Percentiles rank a stretch among this genome's conserved stretches.
phyloP scores from a whole-genome alignment of 257 asterid genomes.

The Solanum appendiculatum region DNA sequence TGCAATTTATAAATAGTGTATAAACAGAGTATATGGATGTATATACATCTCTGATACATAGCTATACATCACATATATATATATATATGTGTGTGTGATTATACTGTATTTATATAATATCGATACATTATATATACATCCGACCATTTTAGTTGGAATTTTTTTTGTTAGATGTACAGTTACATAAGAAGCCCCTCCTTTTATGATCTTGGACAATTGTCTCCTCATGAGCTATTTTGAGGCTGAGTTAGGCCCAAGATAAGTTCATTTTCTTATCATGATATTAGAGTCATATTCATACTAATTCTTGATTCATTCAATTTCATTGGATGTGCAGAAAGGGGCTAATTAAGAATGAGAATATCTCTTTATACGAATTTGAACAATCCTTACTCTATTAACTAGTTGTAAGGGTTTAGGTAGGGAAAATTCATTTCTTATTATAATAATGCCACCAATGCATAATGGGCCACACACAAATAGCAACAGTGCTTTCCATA shows the following conservation, averaged over 20 bases:
- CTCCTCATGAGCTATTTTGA: neutral
- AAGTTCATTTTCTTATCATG: neutral
- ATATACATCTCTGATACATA: neutral
- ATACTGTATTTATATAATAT: no score
- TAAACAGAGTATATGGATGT: neutral
- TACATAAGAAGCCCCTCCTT: neutral
- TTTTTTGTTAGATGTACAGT: neutral
- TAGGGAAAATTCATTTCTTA: neutral
- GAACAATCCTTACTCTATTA: neutral
- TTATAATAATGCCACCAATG: neutral
- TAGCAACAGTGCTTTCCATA: neutral
- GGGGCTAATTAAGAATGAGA: neutral
- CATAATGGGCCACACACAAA: neutral
- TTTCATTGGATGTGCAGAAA: neutral
- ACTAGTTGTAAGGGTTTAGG: neutral
- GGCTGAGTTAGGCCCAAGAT: neutral
- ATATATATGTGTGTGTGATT: no score
- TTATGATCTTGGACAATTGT: neutral
- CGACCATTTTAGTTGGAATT: neutral
- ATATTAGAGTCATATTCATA: neutral
- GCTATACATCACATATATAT: neutral
- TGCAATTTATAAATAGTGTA: neutral
- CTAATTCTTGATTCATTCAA: neutral
- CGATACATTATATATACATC: neutral
- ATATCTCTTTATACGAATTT: neutral